Evolutionary conservation across 1,284 basidiomycete species (phyloP).

Genomic region (Malassezia yamatoensis): DNA sequence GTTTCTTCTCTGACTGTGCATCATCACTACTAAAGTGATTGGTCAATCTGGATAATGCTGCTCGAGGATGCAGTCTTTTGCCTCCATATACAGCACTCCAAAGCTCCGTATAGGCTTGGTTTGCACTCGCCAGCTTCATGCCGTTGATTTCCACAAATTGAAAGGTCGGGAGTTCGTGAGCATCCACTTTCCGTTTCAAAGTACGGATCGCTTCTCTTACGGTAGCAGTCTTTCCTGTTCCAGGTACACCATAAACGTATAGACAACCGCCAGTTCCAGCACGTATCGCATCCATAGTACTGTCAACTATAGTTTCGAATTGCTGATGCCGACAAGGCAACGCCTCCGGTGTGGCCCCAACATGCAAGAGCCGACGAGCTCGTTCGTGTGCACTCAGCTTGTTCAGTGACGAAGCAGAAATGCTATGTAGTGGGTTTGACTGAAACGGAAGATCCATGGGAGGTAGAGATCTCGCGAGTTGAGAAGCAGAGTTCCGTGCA

Average conservation of each 20-base stretch:
- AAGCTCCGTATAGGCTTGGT: conserved; percentile 39
- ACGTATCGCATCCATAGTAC: conserved; percentile 75
- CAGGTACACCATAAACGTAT: conserved; percentile 86
- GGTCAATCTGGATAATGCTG: conserved; percentile 26
- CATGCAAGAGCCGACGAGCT: conserved; percentile 61
- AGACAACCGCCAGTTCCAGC: conserved; percentile 89
- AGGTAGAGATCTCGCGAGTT: conserved; percentile 18
- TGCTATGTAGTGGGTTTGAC: conserved; percentile 25
- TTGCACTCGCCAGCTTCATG: conserved; percentile 54
- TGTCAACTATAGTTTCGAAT: conserved; percentile 65
- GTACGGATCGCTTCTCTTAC: conserved; percentile 81
- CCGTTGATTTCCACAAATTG: conserved; percentile 98
- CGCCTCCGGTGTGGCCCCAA: conserved; percentile 79
- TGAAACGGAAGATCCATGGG: conserved; percentile 28
- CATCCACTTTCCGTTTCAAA: conserved; percentile 23
- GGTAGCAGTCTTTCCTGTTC: conserved; percentile 81
- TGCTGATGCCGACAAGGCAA: conserved; percentile 84
- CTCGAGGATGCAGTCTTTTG: conserved; percentile 29
- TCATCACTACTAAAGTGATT: conserved; percentile 27
- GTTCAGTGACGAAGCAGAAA: conserved; percentile 19
- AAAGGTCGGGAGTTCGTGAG: conserved; percentile 78
- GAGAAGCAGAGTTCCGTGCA: conserved; percentile 19
- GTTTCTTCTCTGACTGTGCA: conserved; percentile 17
- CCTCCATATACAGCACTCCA: conserved; percentile 36
- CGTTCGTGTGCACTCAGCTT: conserved; percentile 30